Evolutionary conservation across 495 filamentous ascomycete species (phyloP), one percentile per base, ranked within the genome.

Genomic region (Penicillium canariense): DNA sequence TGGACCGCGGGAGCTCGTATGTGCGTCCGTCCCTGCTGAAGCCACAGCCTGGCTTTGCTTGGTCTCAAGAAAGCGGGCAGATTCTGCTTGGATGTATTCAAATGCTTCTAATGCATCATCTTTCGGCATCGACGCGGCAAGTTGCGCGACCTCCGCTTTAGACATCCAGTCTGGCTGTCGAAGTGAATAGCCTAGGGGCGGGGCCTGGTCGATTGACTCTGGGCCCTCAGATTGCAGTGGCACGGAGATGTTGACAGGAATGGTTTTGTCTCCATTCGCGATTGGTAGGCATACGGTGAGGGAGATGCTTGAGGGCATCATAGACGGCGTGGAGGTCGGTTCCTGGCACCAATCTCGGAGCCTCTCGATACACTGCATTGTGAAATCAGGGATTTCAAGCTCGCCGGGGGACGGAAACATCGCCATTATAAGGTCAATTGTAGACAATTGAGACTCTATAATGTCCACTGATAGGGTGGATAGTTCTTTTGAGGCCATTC

Each of bases 141-240:
- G 23, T 23, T 17, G 35, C 2, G 62, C 61, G 0, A 74, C 52
- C 32, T 76, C 71, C 5, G 72, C 72, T 55, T 69, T 73, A 8
- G 72, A 72, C 62, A 76, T 68, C 72, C 72, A 76, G 5, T 69
- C 65, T 11, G 72, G 72, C 39, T 75, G 72, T 14, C 72, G 72
- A 11, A 76, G 57, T 9, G 67, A 59, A 46, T 69, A 76, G 15
- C 38, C 55, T 25, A 62, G 25, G 39, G 65, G 25, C 4, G 70
- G 72, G 10, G 64, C 58, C 10, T 66, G 58, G n/a, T 70, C 63
- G 20, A 58, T 46, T 11, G 46, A 52, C 1, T 58, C 59, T 5
- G 54, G 51, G 27, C 62, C 50, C 4, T 56, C 45, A 17, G 55
- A 55, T 34, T 68, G 60, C 3, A 75, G 32, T 15, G 72, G 70